Base-by-base conservation (phyloP, 1,139 yeast genomes). In the Candida buenavistaensis region DNA sequence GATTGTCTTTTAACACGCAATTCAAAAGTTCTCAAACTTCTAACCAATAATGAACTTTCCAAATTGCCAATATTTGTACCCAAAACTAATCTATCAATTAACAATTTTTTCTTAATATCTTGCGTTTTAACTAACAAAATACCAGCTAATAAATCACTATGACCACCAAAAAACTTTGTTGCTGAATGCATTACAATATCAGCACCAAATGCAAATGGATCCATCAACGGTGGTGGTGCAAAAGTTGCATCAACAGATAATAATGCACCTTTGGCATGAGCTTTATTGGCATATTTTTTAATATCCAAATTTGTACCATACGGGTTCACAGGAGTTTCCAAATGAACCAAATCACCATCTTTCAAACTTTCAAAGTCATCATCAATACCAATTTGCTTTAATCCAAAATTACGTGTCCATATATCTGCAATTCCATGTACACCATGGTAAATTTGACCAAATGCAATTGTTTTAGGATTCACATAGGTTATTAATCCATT, bases 161-260 rank as follows among this genome's bases (percentile, higher is more conserved):
- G 96, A 14, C 97, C 97, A 23, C 95, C 96, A 54, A 88, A 82
- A 59, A 80, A 90, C 56, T 89, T 89, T 3, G 96, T 87, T 1
- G 90, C 96, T 1, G 96, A 86, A 59, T 89, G 96, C 78, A 90
- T 65, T 11, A 89, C 78, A 50, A 86, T 59, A 56, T 89, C 96
- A 21, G 83, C 95, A 28, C 92, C 96, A 47, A 73, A 82, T 26
- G 72, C 67, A 61, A 87, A 88, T 5, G 95, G 92, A 46, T 84
- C 75, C 52, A 80, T 89, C 37, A 89, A 63, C 6, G 96, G 96
- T 11, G 95, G 95, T 15, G 97, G 97, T 3, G 96, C 97, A 57
- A 90, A 82, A 0, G 97, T 90, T 1, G 96, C 77, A 56, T 90
- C 97, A 6, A 89, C 82, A 16, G 80, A 53, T 16, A 90, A 58